Base-by-base conservation (phyloP, 805 yeast species). In the Huiozyma sinensis region DNA sequence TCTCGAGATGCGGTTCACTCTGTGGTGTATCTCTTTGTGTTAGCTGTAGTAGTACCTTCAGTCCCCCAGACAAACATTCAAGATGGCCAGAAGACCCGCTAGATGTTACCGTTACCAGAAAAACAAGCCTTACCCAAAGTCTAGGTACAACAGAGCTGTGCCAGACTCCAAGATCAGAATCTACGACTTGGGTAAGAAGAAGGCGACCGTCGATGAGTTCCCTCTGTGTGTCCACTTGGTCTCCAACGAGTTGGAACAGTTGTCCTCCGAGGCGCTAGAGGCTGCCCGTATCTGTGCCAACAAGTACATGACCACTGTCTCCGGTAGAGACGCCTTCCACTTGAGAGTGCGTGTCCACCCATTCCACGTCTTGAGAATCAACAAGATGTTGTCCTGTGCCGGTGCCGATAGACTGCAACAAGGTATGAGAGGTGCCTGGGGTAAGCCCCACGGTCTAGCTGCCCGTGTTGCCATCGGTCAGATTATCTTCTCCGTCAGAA, bases 361-460 rank as follows among this genome's bases (percentile, higher is more conserved):
- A 65, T 92, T 85, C 97, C 98, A 92, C 82, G 98, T 92, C 62
- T 82, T 92, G 73, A 84, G 98, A 78, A 92, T 92, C 81, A 92
- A 92, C 92, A 92, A 92, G 87, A 92, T 92, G 98, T 88, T 92
- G 95, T 92, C 98, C 69, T 92, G 98, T 81, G 98, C 98, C 79
- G 98, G 98, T 86, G 98, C 98, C 72, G 98, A 92, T 90, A 88
- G 98, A 85, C 83, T 92, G 77, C 98, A 92, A 80, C 97, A 92
- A 79, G 98, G 98, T 89, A 92, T 92, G 98, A 90, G 98, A 87
- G 95, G 95, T 81, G 98, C 98, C 71, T 92, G 97, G 97, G 98
- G 98, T 88, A 92, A 92, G 81, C 98, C 98, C 67, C 96, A 89
- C 67, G 98, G 98, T 81, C 79, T 88, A 68, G 98, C 97, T 65